Evolutionary conservation across 2,329 filamentous ascomycete species (phyloP), one percentile per base, ranked within the genome.

Genomic region (Dothideomycetes sp.): DNA sequence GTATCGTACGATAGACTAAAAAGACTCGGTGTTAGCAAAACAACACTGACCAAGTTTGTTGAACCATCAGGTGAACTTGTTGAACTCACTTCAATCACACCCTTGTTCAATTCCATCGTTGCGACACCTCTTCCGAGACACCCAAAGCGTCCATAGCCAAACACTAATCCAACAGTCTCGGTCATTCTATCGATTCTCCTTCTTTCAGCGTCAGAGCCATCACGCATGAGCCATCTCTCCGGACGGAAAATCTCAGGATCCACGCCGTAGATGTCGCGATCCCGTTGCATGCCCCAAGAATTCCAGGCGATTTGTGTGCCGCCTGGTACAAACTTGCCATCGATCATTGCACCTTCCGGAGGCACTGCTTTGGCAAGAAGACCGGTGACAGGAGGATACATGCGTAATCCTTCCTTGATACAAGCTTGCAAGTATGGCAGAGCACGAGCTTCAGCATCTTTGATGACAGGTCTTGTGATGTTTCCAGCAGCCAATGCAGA

Each of bases 391-490:
- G 60, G 59, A 4, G 67, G 67, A 37, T 67, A 65, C 22, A 70
- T 57, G 12, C 68, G 57, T 28, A 71, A 50, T 5, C 57, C 65
- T 49, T 71, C 68, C 22, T 67, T 67, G 38, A 71, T 61, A 25
- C 67, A 65, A 3, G 67, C 67, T 41, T 61, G 56, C 3, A 71
- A 51, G 45, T 70, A 70, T 0, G 65, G 64, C 1, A 70, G 51
- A 8, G 54, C 47, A 16, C 58, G 56, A 4, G 62, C 64, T 49
- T 65, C 57, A 8, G 55, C 45, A 46, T 76, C 71, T 20, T 68
- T 64, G 48, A 77, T 70, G 23, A 71, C 60, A 0, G 73, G 58
- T 16, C 54, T 49, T 9, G 60, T 60, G 9, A 70, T 57, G 4
- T 51, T 51, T 38, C 66, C 56, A 9, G 54, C 49, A 9, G 55